Evolutionary conservation across 1,139 yeast species (phyloP), one percentile per base, ranked within the genome.

Genomic region (Zygoascus sp.): DNA sequence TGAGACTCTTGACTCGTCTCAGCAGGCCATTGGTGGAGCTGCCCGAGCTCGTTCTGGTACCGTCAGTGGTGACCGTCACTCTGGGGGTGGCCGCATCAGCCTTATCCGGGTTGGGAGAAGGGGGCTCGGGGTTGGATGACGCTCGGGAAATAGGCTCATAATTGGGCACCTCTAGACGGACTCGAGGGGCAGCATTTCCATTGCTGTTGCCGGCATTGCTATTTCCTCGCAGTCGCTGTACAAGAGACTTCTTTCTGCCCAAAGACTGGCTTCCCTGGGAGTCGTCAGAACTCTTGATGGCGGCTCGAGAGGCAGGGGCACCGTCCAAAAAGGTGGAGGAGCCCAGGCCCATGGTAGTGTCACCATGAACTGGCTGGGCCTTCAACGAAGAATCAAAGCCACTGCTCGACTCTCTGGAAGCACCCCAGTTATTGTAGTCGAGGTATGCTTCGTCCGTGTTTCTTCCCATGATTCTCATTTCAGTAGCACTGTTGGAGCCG

Each of bases 271-370:
- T n/a, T n/a, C n/a, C 50, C 13, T 55, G 53, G 43, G 58, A 50
- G 38, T 61, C 56, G 40, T 57, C 57, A 22, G 71, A 72, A 45
- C 70, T 69, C 41, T 58, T 60, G 27, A 68, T 67, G n/a, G 78
- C 75, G 5, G 66, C 68, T 15, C 71, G 68, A 23, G 95, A 82
- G 2, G 97, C 98, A 15, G 97, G 97, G 0, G 97, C 94, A 32
- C 98, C 98, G 64, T 92, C 97, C 55, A 92, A 66, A 63, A 92
- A 92, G 0, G 98, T 92, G 1, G 96, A 57, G 1, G 94, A 79
- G 2, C 98, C 98, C 44, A 92, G 74, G 1, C 98, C 98, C 48
- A 83, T 76, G 0, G 97, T 85, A 2, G 83, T 74, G 42, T 79
- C 78, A 15, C 97, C 98, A 64, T 90, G 96, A 15, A 90, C 78